A percentile compares a stretch with the other conserved stretches of the same genome.
phyloP scores from a whole-genome alignment of 2,329 filamentous ascomycete genomes.

The Trichoderma sp. region DNA sequence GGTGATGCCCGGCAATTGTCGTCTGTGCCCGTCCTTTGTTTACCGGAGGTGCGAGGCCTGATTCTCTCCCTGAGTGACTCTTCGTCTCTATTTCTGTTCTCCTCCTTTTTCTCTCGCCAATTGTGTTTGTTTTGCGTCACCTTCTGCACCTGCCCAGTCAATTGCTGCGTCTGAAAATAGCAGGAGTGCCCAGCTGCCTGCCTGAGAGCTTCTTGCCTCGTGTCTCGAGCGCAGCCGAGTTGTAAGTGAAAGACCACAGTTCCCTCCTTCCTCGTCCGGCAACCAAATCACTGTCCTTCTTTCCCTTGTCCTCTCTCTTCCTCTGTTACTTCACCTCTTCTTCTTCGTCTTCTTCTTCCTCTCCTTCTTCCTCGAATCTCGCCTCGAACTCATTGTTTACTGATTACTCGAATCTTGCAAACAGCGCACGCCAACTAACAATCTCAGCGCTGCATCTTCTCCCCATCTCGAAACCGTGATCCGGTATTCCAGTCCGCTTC shows the following conservation, averaged over 20 bases:
- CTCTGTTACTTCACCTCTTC: neutral
- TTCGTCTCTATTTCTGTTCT: neutral
- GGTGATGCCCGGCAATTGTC: neutral
- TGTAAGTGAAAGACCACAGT: neutral
- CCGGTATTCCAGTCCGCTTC: neutral
- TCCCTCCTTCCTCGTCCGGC: neutral
- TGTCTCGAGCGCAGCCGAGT: neutral
- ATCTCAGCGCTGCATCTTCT: neutral
- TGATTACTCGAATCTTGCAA: neutral
- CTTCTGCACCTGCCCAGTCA: neutral
- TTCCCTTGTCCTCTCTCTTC: neutral
- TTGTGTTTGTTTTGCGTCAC: neutral
- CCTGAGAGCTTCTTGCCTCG: neutral
- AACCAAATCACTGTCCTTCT: neutral
- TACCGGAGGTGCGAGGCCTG: no score
- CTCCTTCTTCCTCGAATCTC: neutral
- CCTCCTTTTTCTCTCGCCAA: neutral
- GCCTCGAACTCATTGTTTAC: neutral
- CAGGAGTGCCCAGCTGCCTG: neutral
- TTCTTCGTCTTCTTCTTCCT: neutral
- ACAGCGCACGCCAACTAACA: neutral
- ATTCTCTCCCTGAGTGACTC: no score
- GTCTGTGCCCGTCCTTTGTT: constrained; percentile 1
- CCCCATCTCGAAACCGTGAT: neutral
- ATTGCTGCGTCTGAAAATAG: neutral